Conservation (phyloP, 257 asterid genomes). For the Ilex asprella region DNA sequence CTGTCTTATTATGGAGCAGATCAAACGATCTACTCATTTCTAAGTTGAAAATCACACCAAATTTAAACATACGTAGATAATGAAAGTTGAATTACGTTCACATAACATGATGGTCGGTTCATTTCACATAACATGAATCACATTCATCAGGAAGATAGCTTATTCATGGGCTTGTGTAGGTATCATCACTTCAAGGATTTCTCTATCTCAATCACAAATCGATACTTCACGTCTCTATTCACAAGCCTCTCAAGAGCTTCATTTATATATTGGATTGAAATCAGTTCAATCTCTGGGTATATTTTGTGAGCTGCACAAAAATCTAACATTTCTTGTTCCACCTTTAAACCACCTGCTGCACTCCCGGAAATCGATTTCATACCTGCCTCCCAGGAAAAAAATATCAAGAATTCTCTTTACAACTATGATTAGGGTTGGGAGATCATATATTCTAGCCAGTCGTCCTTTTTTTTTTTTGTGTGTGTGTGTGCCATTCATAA, state of each 20-base stretch:
- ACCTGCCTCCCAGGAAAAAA: constrained; percentile 26
- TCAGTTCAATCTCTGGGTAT: constrained; percentile 66
- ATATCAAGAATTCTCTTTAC: neutral
- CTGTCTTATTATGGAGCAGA: too few relatives aligned
- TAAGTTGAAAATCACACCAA: too few relatives aligned
- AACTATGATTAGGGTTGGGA: neutral
- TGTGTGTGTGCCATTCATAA: too few relatives aligned
- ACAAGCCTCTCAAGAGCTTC: constrained; percentile 78
- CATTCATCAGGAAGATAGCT: too few relatives aligned
- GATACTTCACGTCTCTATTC: constrained; percentile 78
- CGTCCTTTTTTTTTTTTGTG: too few relatives aligned
- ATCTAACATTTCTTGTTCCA: constrained; percentile 77
- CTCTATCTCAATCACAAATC: constrained; percentile 80
- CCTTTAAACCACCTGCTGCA: constrained; percentile 70
- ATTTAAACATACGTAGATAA: too few relatives aligned
- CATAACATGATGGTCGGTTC: too few relatives aligned
- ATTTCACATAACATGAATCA: too few relatives aligned
- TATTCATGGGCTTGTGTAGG: too few relatives aligned
- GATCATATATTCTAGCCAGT: too few relatives aligned
- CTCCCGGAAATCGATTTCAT: constrained; percentile 63
- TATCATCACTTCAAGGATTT: constrained; percentile 35
- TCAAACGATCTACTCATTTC: too few relatives aligned
- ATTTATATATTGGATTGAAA: constrained; percentile 64
- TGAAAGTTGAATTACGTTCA: too few relatives aligned
- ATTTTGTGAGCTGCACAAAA: constrained; percentile 80